These are phyloP conservation scores for Porogramme epimiltina DNA, from an alignment of 1,284 basidiomycete genomes.

Conservation along the genomic window DNA sequence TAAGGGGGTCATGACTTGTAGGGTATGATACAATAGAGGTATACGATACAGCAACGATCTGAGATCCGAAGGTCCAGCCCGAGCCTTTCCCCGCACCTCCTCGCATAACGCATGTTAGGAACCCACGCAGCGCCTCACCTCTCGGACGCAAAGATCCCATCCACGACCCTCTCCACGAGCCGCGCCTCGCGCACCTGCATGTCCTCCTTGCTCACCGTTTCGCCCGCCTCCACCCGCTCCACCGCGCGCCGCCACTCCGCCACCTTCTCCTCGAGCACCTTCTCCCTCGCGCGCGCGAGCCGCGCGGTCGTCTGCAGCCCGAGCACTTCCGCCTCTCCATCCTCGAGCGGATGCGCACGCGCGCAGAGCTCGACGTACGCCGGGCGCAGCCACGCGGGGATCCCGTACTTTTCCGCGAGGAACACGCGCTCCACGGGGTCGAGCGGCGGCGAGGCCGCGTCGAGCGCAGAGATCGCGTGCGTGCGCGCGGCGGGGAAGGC, in stretches of 20 bases:
- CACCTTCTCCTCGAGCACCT: constrained; percentile 22
- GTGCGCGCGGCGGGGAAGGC: constrained; percentile 26
- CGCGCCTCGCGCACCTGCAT: constrained; percentile 22
- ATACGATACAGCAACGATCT: constrained; percentile 15
- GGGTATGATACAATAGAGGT: constrained; percentile 17
- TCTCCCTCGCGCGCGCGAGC: constrained; percentile 23
- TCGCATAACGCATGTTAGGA: too few relatives aligned
- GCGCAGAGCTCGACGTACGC: constrained; percentile 25
- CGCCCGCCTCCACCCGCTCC: constrained; percentile 15
- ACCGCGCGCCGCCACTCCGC: constrained; percentile 20
- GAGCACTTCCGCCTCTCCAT: constrained; percentile 25
- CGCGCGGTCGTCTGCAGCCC: constrained; percentile 22
- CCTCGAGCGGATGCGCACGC: constrained; percentile 22
- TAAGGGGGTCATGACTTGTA: not conserved
- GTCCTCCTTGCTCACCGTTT: constrained; percentile 18
- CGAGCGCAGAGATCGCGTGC: constrained; percentile 24
- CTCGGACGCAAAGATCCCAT: constrained; percentile 13
- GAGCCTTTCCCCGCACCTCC: not conserved
- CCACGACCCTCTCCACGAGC: constrained; percentile 22
- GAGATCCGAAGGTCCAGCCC: constrained; percentile 9
- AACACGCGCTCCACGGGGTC: constrained; percentile 26
- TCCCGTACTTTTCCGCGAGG: constrained; percentile 26
- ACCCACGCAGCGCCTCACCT: not conserved
- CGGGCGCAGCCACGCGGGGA: constrained; percentile 24
- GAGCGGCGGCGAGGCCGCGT: constrained; percentile 20